These are phyloP conservation scores for Ustilago vetiveriae DNA, from an alignment of 1,284 basidiomycete genomes.

Conservation along the genomic window DNA sequence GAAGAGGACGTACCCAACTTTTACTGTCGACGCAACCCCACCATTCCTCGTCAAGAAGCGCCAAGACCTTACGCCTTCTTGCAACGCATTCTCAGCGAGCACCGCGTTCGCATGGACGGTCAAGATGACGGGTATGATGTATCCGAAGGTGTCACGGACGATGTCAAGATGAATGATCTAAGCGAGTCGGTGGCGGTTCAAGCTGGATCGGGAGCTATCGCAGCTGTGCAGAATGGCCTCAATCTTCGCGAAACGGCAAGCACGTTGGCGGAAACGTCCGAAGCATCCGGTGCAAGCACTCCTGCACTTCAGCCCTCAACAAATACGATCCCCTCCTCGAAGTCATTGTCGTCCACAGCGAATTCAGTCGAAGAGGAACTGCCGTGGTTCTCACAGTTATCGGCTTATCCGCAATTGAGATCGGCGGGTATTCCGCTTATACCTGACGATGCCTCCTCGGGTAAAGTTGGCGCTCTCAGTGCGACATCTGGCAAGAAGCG, in stretches of 20 bases:
- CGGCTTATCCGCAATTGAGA: conserved; percentile 48
- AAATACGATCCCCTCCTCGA: neutral
- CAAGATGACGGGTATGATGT: conserved; percentile 4
- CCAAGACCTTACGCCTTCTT: conserved; percentile 43
- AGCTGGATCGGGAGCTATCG: conserved; percentile 21
- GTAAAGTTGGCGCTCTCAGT: conserved; percentile 10
- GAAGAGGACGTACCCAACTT: conserved; percentile 40
- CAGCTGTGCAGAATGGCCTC: conserved; percentile 37
- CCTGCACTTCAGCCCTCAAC: neutral
- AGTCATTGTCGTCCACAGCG: neutral
- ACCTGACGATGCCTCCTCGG: conserved; percentile 27
- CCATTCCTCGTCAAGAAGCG: conserved; percentile 34
- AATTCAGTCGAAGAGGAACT: conserved; percentile 32
- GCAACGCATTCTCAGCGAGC: conserved; percentile 45
- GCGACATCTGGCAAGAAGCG: conserved; percentile 19
- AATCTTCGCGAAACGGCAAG: conserved; percentile 27
- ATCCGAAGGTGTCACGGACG: conserved; percentile 5
- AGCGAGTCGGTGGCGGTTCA: conserved; percentile 19
- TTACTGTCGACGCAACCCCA: conserved; percentile 43
- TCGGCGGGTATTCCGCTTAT: conserved; percentile 46
- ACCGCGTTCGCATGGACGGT: conserved; percentile 19
- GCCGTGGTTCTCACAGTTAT: conserved; percentile 58
- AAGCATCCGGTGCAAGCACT: neutral
- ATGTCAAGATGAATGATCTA: neutral
- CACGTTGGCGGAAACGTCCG: conserved; percentile 20